These are phyloP conservation scores for Coleophoma eucalyptorum DNA, from an alignment of 2,329 filamentous ascomycete genomes.

Conservation along the genomic window DNA sequence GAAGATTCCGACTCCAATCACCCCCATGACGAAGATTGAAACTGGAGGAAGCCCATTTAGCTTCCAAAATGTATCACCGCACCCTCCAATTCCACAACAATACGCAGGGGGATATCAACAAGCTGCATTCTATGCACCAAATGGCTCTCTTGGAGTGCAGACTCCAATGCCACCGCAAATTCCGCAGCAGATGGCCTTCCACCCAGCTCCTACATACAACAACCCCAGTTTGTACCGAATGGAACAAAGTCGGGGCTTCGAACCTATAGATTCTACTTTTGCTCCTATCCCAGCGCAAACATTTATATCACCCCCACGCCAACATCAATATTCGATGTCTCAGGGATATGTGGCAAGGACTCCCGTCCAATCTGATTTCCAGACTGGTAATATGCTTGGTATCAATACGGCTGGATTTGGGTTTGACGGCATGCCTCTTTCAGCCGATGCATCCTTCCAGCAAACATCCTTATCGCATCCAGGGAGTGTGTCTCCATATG, in stretches of 20 bases:
- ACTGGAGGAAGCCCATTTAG: constrained; percentile 18
- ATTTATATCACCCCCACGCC: constrained; percentile 6
- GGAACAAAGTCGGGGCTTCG: constrained; percentile 14
- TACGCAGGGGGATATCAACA: constrained; percentile 17
- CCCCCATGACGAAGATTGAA: constrained; percentile 22
- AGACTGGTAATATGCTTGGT: constrained; percentile 17
- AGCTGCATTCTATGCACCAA: constrained; percentile 11
- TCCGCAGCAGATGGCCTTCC: constrained; percentile 10
- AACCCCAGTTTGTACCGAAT: constrained; percentile 12
- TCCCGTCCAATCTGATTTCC: constrained; percentile 16
- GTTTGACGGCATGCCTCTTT: constrained; percentile 15
- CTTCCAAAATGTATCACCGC: constrained; percentile 20
- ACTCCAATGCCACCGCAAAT: constrained; percentile 16
- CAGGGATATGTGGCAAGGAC: constrained; percentile 17
- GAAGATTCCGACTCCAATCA: constrained; percentile 23
- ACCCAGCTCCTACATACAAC: constrained; percentile 12
- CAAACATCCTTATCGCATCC: constrained; percentile 1
- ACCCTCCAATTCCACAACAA: constrained; percentile 11
- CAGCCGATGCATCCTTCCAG: no score
- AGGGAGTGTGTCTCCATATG: constrained; percentile 21
- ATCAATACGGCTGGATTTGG: constrained; percentile 15
- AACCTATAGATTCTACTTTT: constrained; percentile 13
- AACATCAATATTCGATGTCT: constrained; percentile 15
- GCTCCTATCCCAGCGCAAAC: constrained; percentile 11
- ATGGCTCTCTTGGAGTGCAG: constrained; percentile 6